These are phyloP conservation scores for Penicillium sp. DNA, from an alignment of 2,329 filamentous ascomycete genomes.

Conservation along the genomic window DNA sequence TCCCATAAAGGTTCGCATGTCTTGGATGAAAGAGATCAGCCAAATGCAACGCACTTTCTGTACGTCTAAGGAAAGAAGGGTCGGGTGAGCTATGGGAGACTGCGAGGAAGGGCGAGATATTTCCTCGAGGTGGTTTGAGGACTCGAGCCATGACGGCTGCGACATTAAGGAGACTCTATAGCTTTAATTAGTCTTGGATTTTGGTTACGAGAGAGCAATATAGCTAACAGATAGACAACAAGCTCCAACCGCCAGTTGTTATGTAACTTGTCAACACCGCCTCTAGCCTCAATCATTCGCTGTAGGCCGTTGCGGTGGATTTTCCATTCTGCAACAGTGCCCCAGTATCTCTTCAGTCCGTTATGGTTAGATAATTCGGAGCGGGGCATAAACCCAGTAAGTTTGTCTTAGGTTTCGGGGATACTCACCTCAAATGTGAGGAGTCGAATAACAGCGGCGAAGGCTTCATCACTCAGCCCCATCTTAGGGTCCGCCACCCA, in stretches of 20 bases:
- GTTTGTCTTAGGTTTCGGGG: background rate
- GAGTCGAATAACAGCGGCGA: slow-evolving; percentile 29
- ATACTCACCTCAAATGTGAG: slow-evolving; percentile 30
- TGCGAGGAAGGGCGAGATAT: background rate
- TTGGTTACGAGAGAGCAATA: background rate
- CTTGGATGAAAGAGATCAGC: slow-evolving; percentile 28
- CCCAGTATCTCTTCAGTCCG: slow-evolving; percentile 28
- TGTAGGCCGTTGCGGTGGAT: slow-evolving; percentile 31
- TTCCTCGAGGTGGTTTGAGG: background rate
- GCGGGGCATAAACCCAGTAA: background rate
- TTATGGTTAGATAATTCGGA: background rate
- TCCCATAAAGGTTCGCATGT: slow-evolving; percentile 27
- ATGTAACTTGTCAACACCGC: slow-evolving; percentile 27
- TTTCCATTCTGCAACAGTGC: slow-evolving; percentile 29
- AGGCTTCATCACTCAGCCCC: slow-evolving; percentile 33
- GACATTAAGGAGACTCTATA: slow-evolving; percentile 5
- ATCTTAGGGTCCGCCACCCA: slow-evolving; percentile 13
- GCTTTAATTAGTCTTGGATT: background rate
- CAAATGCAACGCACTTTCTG: slow-evolving; percentile 26
- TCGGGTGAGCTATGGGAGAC: background rate
- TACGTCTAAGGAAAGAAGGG: slow-evolving; percentile 24
- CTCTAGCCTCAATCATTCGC: slow-evolving; percentile 31
- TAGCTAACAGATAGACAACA: slow-evolving; percentile 4
- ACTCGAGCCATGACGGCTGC: background rate
- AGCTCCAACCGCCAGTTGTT: slow-evolving; percentile 24